A percentile compares a stretch with the other conserved stretches of the same genome.
Conservation (phyloP, 2,329 filamentous ascomycete genomes). For the Fusarium succisae region DNA sequence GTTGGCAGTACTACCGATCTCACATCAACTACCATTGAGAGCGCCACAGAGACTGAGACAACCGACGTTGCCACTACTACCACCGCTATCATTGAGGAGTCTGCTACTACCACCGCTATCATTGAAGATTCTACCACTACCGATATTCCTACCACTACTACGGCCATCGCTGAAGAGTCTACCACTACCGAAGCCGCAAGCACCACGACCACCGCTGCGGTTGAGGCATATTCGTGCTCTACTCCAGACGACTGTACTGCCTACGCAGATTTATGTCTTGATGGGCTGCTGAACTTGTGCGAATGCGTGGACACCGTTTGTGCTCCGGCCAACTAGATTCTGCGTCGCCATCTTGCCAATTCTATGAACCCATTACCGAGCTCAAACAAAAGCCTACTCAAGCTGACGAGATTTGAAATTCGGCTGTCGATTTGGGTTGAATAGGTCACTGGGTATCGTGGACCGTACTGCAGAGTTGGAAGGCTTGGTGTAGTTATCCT, state of each 20-base stretch:
- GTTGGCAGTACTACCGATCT: neutral
- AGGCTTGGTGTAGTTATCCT: neutral
- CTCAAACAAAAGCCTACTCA: too few relatives aligned
- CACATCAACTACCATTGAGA: neutral
- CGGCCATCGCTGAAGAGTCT: neutral
- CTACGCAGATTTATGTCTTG: neutral
- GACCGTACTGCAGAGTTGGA: neutral
- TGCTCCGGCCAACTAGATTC: neutral
- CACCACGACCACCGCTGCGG: neutral
- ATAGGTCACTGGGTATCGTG: neutral
- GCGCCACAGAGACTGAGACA: neutral
- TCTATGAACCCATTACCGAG: too few relatives aligned
- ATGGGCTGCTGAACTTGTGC: neutral
- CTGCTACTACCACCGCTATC: neutral
- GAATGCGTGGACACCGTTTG: neutral
- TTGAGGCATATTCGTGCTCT: neutral
- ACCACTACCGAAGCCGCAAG: neutral
- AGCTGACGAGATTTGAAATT: too few relatives aligned
- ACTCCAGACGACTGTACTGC: neutral
- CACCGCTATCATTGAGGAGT: neutral
- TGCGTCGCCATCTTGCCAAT: too few relatives aligned
- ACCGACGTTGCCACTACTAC: neutral
- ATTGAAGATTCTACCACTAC: neutral
- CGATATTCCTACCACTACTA: neutral
- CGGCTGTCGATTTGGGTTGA: accelerated